Percentiles rank a stretch among this genome's conserved stretches.
These are phyloP conservation scores for Selaginella moellendorffii DNA, from an alignment of 75 land plant species.

Conservation along the genomic window DNA sequence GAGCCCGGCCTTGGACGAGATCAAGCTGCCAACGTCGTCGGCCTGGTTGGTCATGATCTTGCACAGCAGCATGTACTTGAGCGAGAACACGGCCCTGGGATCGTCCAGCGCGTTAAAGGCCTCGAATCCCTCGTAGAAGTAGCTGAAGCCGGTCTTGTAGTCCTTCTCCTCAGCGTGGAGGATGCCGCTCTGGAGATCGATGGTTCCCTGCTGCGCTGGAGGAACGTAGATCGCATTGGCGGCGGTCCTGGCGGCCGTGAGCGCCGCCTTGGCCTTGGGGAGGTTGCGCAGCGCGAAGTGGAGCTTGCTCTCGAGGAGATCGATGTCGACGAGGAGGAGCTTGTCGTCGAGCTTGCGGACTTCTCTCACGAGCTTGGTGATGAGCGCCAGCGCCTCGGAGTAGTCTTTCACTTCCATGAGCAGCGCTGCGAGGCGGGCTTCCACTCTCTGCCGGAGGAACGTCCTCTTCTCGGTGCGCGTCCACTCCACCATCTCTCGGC, in stretches of 20 bases:
- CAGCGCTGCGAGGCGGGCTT: constrained; percentile 55
- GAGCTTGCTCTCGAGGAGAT: constrained; percentile 54
- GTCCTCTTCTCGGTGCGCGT: constrained; percentile 61
- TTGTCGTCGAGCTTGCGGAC: constrained; percentile 57
- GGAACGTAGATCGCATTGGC: constrained; percentile 73
- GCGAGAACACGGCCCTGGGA: constrained; percentile 49
- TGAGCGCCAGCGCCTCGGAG: constrained; percentile 42
- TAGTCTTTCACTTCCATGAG: constrained; percentile 59
- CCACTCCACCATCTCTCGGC: constrained; percentile 66
- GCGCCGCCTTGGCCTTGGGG: constrained; percentile 65
- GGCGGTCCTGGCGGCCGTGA: constrained; percentile 69
- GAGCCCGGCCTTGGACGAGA: constrained; percentile 63
- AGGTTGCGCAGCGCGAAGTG: constrained; percentile 59
- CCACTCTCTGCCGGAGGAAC: constrained; percentile 51
- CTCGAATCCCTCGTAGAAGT: constrained; percentile 68
- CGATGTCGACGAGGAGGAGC: constrained; percentile 57
- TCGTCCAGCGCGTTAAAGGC: constrained; percentile 72
- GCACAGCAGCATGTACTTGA: constrained; percentile 65
- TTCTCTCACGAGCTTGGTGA: constrained; percentile 46
- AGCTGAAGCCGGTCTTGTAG: constrained; percentile 63
- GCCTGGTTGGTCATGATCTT: constrained; percentile 67
- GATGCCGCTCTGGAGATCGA: constrained; percentile 61
- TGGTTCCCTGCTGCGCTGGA: constrained; percentile 76
- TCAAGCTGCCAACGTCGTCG: constrained; percentile 61
- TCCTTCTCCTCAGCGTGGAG: constrained; percentile 67